Evolutionary conservation across 768 basidiomycete genomes (phyloP).

Genomic region (Fomitopsis pulvina): DNA sequence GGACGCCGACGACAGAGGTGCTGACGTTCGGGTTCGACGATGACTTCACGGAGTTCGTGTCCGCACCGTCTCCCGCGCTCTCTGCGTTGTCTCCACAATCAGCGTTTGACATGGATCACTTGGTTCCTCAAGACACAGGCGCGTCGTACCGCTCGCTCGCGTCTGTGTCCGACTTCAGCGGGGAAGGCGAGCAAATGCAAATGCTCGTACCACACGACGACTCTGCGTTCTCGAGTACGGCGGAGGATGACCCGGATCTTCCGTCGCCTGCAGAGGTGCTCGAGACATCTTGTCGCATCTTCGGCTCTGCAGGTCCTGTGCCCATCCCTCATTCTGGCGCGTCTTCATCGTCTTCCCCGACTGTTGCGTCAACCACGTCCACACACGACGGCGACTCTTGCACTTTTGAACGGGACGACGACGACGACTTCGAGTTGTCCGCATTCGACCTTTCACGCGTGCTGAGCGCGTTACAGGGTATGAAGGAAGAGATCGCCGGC

Average conservation of each 20-base stretch:
- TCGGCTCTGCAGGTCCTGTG: constrained; percentile 13
- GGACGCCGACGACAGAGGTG: constrained; percentile 11
- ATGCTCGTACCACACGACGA: constrained; percentile 5
- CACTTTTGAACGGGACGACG: constrained; percentile 11
- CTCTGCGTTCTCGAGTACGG: too few species aligned
- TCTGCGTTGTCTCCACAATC: not conserved
- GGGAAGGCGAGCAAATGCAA: constrained; percentile 26
- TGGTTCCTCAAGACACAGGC: constrained; percentile 22
- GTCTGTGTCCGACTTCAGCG: constrained; percentile 54
- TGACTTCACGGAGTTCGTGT: constrained; percentile 73
- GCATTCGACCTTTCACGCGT: constrained; percentile 59
- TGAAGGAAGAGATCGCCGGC: constrained; percentile 69
- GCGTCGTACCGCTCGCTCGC: constrained; percentile 45
- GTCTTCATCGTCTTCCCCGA: not conserved
- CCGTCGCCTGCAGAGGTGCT: constrained; percentile 26
- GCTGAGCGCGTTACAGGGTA: constrained; percentile 52
- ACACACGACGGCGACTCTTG: constrained; percentile 7
- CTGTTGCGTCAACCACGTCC: not conserved
- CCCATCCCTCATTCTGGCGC: constrained; percentile 3
- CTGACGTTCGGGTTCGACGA: constrained; percentile 52
- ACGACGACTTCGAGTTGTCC: constrained; percentile 19
- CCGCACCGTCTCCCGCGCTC: constrained; percentile 34
- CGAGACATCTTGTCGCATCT: constrained; percentile 24
- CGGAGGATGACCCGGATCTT: constrained; percentile 17
- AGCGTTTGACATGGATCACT: constrained; percentile 9